A percentile compares a stretch with the other conserved stretches of the same genome.
Evolutionary conservation across 371 early-diverging fungal genomes (phyloP).

Genomic region (Rhizopus sp.): DNA sequence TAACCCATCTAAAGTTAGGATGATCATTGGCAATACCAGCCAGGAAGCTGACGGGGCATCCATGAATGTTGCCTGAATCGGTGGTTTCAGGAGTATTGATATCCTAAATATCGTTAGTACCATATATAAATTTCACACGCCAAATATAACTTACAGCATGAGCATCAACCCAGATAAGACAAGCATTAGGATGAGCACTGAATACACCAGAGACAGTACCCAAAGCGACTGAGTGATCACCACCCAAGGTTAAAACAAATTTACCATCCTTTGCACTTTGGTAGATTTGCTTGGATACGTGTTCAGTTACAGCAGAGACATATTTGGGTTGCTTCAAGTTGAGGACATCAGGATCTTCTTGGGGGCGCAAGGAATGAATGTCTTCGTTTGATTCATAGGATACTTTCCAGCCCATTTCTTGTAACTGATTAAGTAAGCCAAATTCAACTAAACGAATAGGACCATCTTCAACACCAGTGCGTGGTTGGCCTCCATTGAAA

Average conservation of each 20-base stretch:
- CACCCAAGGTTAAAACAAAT: constrained; percentile 91
- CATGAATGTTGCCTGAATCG: constrained; percentile 93
- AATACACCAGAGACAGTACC: constrained; percentile 89
- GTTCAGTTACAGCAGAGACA: constrained; percentile 78
- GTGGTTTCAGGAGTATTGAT: constrained; percentile 95
- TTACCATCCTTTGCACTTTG: constrained; percentile 64
- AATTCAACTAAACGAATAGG: constrained; percentile 82
- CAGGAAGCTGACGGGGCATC: constrained; percentile 92
- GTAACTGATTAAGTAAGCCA: constrained; percentile 82
- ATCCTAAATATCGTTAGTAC: constrained; percentile 55
- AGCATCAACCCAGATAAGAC: constrained; percentile 97
- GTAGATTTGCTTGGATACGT: constrained; percentile 68
- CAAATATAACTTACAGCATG: constrained; percentile 78
- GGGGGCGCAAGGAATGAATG: constrained; percentile 58
- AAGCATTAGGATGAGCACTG: constrained; percentile 79
- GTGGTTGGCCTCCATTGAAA: constrained; percentile 82
- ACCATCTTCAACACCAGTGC: constrained; percentile 90
- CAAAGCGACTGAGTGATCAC: constrained; percentile 94
- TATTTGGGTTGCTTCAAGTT: constrained; percentile 85
- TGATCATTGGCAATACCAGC: constrained; percentile 78
- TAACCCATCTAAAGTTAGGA: constrained; percentile 83
- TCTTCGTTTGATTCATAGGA: constrained; percentile 72
- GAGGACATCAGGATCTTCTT: constrained; percentile 69
- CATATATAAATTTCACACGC: background rate
- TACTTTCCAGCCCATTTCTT: constrained; percentile 79